Evolutionary conservation across 2,329 filamentous ascomycete genomes (phyloP).

Genomic region (Xylariaceae sp.): DNA sequence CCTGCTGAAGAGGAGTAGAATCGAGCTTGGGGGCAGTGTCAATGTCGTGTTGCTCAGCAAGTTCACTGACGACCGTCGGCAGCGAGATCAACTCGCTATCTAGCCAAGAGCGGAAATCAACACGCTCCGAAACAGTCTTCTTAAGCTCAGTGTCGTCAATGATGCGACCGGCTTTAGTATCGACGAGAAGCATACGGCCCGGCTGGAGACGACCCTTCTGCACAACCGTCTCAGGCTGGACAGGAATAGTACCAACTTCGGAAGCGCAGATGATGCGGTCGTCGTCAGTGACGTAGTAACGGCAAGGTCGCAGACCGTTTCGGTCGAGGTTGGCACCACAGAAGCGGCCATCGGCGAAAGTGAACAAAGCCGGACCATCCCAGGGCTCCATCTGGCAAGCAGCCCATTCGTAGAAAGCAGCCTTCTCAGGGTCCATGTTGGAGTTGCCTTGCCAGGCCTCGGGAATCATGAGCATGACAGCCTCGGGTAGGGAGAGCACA

Average conservation of each 20-base stretch:
- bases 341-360: conserved; percentile 92
- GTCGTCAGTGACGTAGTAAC: conserved; percentile 95
- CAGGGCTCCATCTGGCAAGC: conserved; percentile 98
- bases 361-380: conserved; percentile 95
- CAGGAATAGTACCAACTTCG: conserved; percentile 86
- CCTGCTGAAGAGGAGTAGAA: conserved; percentile 69
- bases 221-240: conserved; percentile 83
- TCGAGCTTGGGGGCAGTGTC: conserved; percentile 66
- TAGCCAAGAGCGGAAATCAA: conserved; percentile 85
- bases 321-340: conserved; percentile 95
- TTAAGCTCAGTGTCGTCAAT: conserved; percentile 94
- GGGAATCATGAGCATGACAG: conserved; percentile 97
- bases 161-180: conserved; percentile 82
- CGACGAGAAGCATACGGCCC: conserved; percentile 92
- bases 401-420: conserved; percentile 97
- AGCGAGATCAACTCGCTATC: conserved; percentile 80
- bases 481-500: conserved; percentile 88
- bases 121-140: conserved; percentile 74
- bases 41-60: conserved; percentile 50
- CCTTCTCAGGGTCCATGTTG: conserved; percentile 88
- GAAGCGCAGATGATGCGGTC: conserved; percentile 97
- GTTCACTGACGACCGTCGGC: conserved; percentile 63
- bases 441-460: conserved; percentile 96
- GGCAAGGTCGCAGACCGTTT: conserved; percentile 90
- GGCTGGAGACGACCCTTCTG: conserved; percentile 93